Conservation (phyloP, 768 basidiomycete species). For the Mrakia hoshinonis region DNA sequence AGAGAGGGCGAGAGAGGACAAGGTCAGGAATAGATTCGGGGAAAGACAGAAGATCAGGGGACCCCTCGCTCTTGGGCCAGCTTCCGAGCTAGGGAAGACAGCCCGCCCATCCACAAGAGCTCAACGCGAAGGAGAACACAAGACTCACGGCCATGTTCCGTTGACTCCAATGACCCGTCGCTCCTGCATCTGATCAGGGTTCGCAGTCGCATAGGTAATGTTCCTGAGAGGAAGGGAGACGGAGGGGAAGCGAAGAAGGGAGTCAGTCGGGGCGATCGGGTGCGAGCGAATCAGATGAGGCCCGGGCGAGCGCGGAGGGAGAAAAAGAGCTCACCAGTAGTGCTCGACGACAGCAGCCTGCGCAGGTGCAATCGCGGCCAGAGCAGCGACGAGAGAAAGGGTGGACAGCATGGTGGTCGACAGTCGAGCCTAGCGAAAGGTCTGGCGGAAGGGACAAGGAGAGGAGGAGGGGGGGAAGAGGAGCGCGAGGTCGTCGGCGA, state of each 20-base stretch:
- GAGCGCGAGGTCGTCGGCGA: not conserved
- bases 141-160: conserved; percentile 79
- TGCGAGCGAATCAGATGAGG: not conserved
- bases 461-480: not conserved
- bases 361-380: conserved; percentile 18
- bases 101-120: too few species aligned
- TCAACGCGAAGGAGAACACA: not conserved
- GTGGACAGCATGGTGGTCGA: not conserved
- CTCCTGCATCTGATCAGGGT: conserved; percentile 62
- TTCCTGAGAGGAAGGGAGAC: conserved; percentile 49
- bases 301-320: not conserved
- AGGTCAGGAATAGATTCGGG: too few species aligned
- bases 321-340: conserved; percentile 29
- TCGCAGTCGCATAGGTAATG: conserved; percentile 71
- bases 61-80: too few species aligned
- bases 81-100: too few species aligned
- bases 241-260: not conserved
- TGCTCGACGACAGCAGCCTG: conserved; percentile 38
- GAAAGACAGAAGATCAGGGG: too few species aligned
- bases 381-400: conserved; percentile 1
- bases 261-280: not conserved
- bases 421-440: not conserved
- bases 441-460: not conserved
- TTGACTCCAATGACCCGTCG: conserved; percentile 82
- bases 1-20: too few species aligned